Evolutionary conservation across 2,329 filamentous ascomycete genomes (phyloP).

Genomic region (Fusarium pseudonygamai): DNA sequence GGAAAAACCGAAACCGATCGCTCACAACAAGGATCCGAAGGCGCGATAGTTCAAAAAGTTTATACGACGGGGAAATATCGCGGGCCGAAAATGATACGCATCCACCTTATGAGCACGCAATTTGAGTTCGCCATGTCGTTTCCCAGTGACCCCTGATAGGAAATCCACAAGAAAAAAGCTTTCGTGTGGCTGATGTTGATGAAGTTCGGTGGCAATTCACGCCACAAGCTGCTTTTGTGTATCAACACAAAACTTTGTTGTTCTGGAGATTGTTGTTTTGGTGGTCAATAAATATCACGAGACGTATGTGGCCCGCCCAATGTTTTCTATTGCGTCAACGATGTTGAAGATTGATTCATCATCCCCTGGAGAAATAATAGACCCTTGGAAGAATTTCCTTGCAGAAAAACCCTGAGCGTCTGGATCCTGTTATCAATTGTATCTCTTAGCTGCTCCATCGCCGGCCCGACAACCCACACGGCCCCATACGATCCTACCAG

Average conservation of each 20-base stretch:
- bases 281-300: background rate
- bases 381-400: background rate
- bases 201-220: background rate
- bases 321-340: background rate
- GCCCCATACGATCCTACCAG: background rate
- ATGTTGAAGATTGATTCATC: background rate
- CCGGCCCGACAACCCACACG: background rate
- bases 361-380: no score
- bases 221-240: no score
- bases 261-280: background rate
- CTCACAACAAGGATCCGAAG: constrained; percentile 2
- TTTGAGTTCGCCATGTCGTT: constrained; percentile 16
- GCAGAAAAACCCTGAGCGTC: background rate
- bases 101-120: constrained; percentile 30
- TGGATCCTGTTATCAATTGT: background rate
- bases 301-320: background rate
- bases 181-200: background rate
- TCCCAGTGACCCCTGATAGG: background rate
- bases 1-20: background rate
- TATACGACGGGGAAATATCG: constrained; percentile 13
- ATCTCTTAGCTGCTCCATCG: background rate
- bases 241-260: background rate
- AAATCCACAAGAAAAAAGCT: background rate
- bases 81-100: constrained; percentile 1
- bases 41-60: constrained; percentile 26